phyloP scores from a whole-genome alignment of 129 eudicot genomes.

The Erigeron canadensis region DNA sequence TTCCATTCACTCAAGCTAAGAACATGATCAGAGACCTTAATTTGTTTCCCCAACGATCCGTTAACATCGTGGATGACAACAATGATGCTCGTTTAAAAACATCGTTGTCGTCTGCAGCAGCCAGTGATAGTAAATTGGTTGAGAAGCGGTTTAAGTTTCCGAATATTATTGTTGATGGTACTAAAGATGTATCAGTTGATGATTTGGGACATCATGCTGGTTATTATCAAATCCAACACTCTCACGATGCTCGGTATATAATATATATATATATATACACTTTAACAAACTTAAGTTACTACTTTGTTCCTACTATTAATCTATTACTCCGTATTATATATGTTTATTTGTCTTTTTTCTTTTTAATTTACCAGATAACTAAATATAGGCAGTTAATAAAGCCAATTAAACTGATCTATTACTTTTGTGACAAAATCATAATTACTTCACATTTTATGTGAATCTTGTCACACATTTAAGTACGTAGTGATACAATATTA shows the following conservation, averaged over 20 bases:
- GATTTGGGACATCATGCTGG: constrained; percentile 92
- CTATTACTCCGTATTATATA: background rate
- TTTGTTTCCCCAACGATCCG: constrained; percentile 56
- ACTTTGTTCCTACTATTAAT: no score
- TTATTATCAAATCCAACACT: constrained; percentile 72
- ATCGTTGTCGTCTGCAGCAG: background rate
- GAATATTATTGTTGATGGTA: constrained; percentile 41
- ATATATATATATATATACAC: no score
- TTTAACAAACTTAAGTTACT: background rate
- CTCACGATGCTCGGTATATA: constrained; percentile 68
- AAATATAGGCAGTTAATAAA: no score
- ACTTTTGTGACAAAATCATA: no score
- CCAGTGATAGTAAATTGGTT: constrained; percentile 43
- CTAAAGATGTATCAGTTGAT: constrained; percentile 53
- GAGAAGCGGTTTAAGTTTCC: constrained; percentile 68
- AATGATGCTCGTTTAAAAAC: background rate
- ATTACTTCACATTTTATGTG: no score
- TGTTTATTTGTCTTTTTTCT: background rate
- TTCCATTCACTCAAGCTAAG: constrained; percentile 47
- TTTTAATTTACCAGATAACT: no score
- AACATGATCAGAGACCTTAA: constrained; percentile 63
- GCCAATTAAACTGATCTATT: no score
- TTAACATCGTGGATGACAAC: constrained; percentile 52
- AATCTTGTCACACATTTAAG: no score
- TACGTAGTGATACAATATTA: no score